Percentiles rank a stretch among this genome's conserved stretches.
phyloP scores from a whole-genome alignment of 352 stramenopile species.

The Phytophthora cactorum region DNA sequence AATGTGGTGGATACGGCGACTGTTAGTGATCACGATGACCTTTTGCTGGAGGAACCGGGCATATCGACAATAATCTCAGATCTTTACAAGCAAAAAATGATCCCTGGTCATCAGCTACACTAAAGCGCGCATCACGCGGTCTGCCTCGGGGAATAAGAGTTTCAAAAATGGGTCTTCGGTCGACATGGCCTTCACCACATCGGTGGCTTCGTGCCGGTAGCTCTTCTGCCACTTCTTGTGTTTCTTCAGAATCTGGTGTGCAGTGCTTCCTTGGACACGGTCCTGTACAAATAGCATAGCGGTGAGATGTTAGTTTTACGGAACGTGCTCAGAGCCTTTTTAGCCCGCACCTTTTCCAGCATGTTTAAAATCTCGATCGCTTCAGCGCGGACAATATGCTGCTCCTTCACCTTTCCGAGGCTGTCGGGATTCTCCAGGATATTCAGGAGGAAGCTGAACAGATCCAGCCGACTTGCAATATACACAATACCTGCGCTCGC shows the following conservation, averaged over 20 bases:
- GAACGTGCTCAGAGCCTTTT: not conserved
- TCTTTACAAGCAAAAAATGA: conserved; percentile 8
- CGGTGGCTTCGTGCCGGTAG: conserved; percentile 60
- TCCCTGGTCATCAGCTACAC: conserved; percentile 13
- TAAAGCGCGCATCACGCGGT: conserved; percentile 55
- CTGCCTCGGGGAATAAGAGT: conserved; percentile 59
- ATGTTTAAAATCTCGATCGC: conserved; percentile 83
- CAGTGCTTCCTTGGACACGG: conserved; percentile 66
- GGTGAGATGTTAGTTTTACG: conserved; percentile 8
- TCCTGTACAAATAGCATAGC: conserved; percentile 38
- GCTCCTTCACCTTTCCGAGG: conserved; percentile 67
- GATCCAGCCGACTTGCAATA: conserved; percentile 63
- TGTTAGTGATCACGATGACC: conserved; percentile 15
- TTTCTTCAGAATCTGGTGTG: conserved; percentile 86
- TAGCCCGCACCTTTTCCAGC: conserved; percentile 67
- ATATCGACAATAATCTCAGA: not conserved
- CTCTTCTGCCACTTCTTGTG: conserved; percentile 91
- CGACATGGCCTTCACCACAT: conserved; percentile 47
- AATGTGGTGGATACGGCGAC: conserved; percentile 18
- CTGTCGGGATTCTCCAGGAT: conserved; percentile 70
- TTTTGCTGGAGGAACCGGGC: not conserved
- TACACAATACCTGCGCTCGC: conserved; percentile 74
- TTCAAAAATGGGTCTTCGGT: conserved; percentile 80
- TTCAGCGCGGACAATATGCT: conserved; percentile 64
- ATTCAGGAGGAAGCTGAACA: conserved; percentile 80